These are phyloP conservation scores for Ustilago sp. DNA, from an alignment of 1,284 basidiomycete species.

Conservation along the genomic window DNA sequence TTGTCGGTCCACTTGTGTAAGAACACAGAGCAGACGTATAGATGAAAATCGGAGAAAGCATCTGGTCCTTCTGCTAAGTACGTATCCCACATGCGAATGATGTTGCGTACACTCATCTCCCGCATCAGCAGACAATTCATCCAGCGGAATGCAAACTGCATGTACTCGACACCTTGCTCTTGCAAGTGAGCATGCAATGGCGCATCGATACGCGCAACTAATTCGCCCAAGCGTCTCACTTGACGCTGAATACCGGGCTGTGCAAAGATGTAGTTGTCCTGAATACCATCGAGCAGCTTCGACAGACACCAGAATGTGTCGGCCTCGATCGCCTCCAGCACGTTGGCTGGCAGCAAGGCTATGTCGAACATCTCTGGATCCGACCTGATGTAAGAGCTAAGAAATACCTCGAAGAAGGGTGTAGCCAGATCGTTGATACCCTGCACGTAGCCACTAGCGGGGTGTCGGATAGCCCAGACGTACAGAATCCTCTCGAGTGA, in stretches of 20 bases:
- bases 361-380: conserved; percentile 66
- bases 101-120: conserved; percentile 69
- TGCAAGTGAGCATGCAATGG: conserved; percentile 65
- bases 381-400: conserved; percentile 64
- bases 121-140: conserved; percentile 70
- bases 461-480: conserved; percentile 69
- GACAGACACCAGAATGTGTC: conserved; percentile 69
- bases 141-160: conserved; percentile 69
- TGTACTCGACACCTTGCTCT: conserved; percentile 67
- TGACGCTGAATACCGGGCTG: conserved; percentile 68
- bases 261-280: conserved; percentile 69
- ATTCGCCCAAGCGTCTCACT: conserved; percentile 60
- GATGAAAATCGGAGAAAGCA: conserved; percentile 68
- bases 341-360: conserved; percentile 53
- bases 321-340: conserved; percentile 66
- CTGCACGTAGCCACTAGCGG: conserved; percentile 68
- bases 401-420: conserved; percentile 68
- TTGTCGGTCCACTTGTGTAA: conserved; percentile 65
- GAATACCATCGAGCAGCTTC: conserved; percentile 67
- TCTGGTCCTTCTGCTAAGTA: conserved; percentile 68
- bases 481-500: conserved; percentile 68
- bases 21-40: conserved; percentile 68
- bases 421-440: conserved; percentile 70
- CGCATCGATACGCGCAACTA: conserved; percentile 67
- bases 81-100: conserved; percentile 69